Percentiles rank a stretch among this genome's conserved stretches.
These are phyloP conservation scores for Populus nigra DNA, from an alignment of 345 rosid species.

Conservation along the genomic window DNA sequence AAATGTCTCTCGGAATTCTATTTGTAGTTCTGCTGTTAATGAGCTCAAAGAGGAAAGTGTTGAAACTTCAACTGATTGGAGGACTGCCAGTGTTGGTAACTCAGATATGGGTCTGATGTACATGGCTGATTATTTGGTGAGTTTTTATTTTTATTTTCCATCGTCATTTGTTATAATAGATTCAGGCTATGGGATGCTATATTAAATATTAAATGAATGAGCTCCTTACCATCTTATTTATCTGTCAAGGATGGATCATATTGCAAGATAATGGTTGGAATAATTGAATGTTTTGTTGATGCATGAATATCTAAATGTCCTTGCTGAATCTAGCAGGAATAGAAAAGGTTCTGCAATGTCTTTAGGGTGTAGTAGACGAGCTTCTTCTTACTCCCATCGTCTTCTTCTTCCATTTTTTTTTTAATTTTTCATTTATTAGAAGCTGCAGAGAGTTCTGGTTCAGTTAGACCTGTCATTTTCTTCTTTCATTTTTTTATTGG, in stretches of 20 bases:
- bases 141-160: background rate
- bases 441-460: background rate
- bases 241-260: background rate
- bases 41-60: slow-evolving; percentile 36
- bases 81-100: slow-evolving; percentile 10
- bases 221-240: background rate
- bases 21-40: slow-evolving; percentile 24
- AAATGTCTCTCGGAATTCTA: slow-evolving; percentile 37
- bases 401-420: background rate
- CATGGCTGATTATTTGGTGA: slow-evolving; percentile 23
- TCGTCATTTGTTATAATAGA: background rate
- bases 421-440: background rate
- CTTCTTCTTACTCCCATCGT: background rate
- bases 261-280: background rate
- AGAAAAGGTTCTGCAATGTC: background rate
- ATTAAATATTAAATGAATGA: background rate
- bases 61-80: slow-evolving; percentile 24
- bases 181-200: background rate
- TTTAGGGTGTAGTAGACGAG: background rate
- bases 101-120: slow-evolving; percentile 17
- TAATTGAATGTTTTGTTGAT: background rate
- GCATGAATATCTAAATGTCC: background rate
- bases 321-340: background rate
- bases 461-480: background rate
- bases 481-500: background rate